These are phyloP conservation scores for Tilletia horrida DNA, from an alignment of 1,284 basidiomycete genomes.

Conservation along the genomic window DNA sequence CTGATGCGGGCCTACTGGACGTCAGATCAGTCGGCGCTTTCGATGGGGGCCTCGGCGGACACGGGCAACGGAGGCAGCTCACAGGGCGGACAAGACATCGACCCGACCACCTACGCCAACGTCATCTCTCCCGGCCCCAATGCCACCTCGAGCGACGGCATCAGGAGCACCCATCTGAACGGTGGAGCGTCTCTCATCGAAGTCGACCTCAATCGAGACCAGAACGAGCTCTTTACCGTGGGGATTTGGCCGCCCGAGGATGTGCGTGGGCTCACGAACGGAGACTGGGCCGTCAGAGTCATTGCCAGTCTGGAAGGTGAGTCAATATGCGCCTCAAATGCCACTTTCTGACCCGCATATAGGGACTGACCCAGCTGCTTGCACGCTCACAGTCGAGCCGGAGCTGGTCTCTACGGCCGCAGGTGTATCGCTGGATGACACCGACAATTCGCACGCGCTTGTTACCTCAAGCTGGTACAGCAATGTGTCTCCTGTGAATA, in stretches of 20 bases:
- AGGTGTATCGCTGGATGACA: slow-evolving; percentile 46
- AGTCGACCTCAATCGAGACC: slow-evolving; percentile 25
- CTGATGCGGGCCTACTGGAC: slow-evolving; percentile 42
- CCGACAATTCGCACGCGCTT: slow-evolving; percentile 48
- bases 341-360: slow-evolving; percentile 1
- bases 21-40: background rate
- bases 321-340: slow-evolving; percentile 24
- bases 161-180: background rate
- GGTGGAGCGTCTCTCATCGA: slow-evolving; percentile 40
- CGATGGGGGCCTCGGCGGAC: slow-evolving; percentile 15
- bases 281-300: background rate
- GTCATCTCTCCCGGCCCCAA: slow-evolving; percentile 11
- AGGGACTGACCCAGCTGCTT: background rate
- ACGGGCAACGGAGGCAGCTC: slow-evolving; percentile 18
- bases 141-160: slow-evolving; percentile 24
- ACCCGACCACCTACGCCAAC: slow-evolving; percentile 3
- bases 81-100: background rate
- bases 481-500: slow-evolving; percentile 26
- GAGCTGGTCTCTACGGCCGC: slow-evolving; percentile 18
- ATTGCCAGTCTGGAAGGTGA: slow-evolving; percentile 31
- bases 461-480: slow-evolving; percentile 51
- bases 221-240: slow-evolving; percentile 30
- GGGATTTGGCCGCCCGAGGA: slow-evolving; percentile 11
- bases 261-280: slow-evolving; percentile 15
- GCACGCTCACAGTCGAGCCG: slow-evolving; percentile 5